These are phyloP conservation scores for Magnolia kwangsiensis DNA, from an alignment of 164 flowering plant genomes.

Conservation along the genomic window DNA sequence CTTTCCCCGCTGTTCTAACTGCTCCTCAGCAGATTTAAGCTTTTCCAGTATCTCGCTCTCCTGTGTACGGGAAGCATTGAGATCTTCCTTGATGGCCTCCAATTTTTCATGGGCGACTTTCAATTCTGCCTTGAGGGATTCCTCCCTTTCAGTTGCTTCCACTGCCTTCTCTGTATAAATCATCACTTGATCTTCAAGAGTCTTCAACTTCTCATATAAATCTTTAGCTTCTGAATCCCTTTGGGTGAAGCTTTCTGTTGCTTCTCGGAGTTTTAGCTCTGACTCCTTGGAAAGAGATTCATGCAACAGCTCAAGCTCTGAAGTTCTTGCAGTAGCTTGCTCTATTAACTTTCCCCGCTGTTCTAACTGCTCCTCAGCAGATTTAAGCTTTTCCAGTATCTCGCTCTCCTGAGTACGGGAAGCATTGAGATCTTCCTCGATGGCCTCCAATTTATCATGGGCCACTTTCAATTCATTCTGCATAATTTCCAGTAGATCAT, in stretches of 20 bases:
- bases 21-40: slow-evolving; percentile 61
- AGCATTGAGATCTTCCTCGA: slow-evolving; percentile 50
- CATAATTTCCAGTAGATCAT: slow-evolving; percentile 46
- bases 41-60: slow-evolving; percentile 58
- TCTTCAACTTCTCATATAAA: slow-evolving; percentile 39
- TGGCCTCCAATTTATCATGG: slow-evolving; percentile 47
- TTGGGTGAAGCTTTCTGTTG: slow-evolving; percentile 28
- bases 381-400: slow-evolving; percentile 56
- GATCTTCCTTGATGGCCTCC: slow-evolving; percentile 50
- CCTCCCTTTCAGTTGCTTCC: slow-evolving; percentile 40
- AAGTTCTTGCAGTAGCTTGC: slow-evolving; percentile 42
- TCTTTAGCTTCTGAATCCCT: slow-evolving; percentile 56
- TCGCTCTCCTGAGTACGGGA: slow-evolving; percentile 55
- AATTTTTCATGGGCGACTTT: slow-evolving; percentile 45
- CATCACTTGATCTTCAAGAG: slow-evolving; percentile 48
- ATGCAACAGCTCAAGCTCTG: slow-evolving; percentile 53
- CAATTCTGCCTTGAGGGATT: slow-evolving; percentile 45
- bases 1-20: slow-evolving; percentile 45
- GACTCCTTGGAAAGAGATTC: slow-evolving; percentile 46
- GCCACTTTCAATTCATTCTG: slow-evolving; percentile 46
- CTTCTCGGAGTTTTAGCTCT: slow-evolving; percentile 62
- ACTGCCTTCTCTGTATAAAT: slow-evolving; percentile 40
- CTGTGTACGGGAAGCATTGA: slow-evolving; percentile 43
- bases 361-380: slow-evolving; percentile 53
- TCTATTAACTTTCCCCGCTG: slow-evolving; percentile 43